phyloP scores from a whole-genome alignment of 2,329 filamentous ascomycete genomes.

The Erysiphe neolycopersici region DNA sequence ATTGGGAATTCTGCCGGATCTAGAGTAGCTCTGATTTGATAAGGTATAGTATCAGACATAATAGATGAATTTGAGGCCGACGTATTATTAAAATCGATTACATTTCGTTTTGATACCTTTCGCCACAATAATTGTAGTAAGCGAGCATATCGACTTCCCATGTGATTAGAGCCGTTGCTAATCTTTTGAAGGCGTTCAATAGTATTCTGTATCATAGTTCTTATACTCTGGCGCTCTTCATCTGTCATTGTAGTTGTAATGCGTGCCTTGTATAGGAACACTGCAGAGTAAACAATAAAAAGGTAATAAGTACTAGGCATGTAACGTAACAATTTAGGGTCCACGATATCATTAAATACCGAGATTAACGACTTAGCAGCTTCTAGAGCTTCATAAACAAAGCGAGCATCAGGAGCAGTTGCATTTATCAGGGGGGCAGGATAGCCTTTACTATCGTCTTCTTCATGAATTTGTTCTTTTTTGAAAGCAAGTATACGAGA shows the following conservation, averaged over 20 bases:
- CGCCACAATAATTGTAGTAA: slow-evolving; percentile 34
- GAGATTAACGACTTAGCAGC: slow-evolving; percentile 33
- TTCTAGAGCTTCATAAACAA: slow-evolving; percentile 39
- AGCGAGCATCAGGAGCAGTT: slow-evolving; percentile 33
- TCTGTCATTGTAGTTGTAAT: slow-evolving; percentile 15
- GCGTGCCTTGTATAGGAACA: slow-evolving; percentile 31
- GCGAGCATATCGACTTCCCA: slow-evolving; percentile 32
- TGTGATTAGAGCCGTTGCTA: slow-evolving; percentile 28
- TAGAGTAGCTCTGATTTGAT: neutral
- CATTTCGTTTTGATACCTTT: slow-evolving; percentile 8
- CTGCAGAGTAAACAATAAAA: slow-evolving; percentile 33
- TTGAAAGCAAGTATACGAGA: slow-evolving; percentile 18
- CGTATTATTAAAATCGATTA: neutral
- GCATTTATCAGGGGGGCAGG: slow-evolving; percentile 15
- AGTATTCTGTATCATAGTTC: slow-evolving; percentile 28
- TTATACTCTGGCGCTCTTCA: slow-evolving; percentile 22
- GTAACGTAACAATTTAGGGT: slow-evolving; percentile 31
- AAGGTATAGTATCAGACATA: neutral
- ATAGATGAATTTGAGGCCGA: neutral
- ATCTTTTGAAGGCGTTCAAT: slow-evolving; percentile 31
- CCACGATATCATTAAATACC: slow-evolving; percentile 30
- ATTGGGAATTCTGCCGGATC: neutral
- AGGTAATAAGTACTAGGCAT: slow-evolving; percentile 38
- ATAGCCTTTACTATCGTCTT: slow-evolving; percentile 16
- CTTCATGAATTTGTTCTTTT: slow-evolving; percentile 4